phyloP scores from a whole-genome alignment of 345 rosid species.

The Limnanthes douglasii region DNA sequence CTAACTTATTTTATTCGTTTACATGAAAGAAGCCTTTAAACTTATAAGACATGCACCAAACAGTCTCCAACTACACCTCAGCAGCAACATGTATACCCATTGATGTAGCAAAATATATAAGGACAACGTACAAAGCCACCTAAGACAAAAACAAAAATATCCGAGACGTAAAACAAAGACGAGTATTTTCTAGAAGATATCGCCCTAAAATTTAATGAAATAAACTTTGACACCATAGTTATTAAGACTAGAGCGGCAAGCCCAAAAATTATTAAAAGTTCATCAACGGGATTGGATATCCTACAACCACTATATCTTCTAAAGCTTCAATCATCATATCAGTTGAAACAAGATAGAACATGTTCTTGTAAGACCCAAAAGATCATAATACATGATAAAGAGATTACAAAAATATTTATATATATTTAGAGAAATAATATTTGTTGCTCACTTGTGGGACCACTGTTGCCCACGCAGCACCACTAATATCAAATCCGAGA shows the following conservation, averaged over 20 bases:
- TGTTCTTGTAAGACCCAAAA: constrained; percentile 8
- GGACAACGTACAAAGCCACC: constrained; percentile 69
- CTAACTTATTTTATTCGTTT: no score
- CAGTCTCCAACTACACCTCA: no score
- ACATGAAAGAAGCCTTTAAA: no score
- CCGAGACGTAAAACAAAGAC: constrained; percentile 9
- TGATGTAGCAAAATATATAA: constrained; percentile 74
- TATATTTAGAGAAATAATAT: no score
- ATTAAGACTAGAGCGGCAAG: constrained; percentile 78
- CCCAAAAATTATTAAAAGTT: constrained; percentile 38
- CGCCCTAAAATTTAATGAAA: constrained; percentile 5
- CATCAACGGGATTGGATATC: constrained; percentile 42
- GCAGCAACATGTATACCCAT: constrained; percentile 70
- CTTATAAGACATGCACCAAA: no score
- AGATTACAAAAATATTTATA: no score
- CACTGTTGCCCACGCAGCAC: constrained; percentile 98
- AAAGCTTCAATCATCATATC: constrained; percentile 72
- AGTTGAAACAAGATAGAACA: constrained; percentile 54
- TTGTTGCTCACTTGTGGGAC: constrained; percentile 57
- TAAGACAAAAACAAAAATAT: constrained; percentile 16
- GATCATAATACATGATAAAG: no score
- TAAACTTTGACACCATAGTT: constrained; percentile 64
- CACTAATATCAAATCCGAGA: constrained; percentile 75
- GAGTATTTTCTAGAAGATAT: constrained; percentile 2
- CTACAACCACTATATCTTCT: constrained; percentile 55